These are phyloP conservation scores for Pezicula neosporulosa DNA, from an alignment of 2,329 filamentous ascomycete species.

Conservation along the genomic window DNA sequence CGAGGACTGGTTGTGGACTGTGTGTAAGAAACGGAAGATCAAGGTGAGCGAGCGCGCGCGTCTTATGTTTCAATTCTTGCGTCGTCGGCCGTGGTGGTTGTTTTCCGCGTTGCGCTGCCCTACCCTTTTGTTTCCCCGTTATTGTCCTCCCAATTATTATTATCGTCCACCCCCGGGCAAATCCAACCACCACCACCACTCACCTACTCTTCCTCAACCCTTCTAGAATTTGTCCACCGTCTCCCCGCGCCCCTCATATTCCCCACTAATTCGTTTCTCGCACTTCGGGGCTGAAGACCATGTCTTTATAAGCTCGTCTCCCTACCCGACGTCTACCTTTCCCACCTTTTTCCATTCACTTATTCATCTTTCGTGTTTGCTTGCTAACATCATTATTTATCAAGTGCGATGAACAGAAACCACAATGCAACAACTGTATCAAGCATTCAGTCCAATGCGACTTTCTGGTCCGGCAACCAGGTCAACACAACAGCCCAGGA, in stretches of 20 bases:
- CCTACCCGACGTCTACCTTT: too few relatives aligned
- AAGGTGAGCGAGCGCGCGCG: slow-evolving; percentile 26
- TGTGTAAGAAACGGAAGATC: slow-evolving; percentile 38
- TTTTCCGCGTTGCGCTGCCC: not conserved
- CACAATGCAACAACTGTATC: slow-evolving; percentile 37
- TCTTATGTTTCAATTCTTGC: not conserved
- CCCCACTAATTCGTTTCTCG: not conserved
- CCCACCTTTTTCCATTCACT: not conserved
- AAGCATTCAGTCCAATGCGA: slow-evolving; percentile 37
- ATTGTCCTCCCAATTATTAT: too few relatives aligned
- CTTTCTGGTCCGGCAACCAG: slow-evolving; percentile 21
- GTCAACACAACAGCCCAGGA: slow-evolving; percentile 7
- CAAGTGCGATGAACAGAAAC: slow-evolving; percentile 37
- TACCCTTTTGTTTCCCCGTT: too few relatives aligned
- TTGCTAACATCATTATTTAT: not conserved
- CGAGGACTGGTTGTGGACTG: slow-evolving; percentile 34
- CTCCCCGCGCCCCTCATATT: too few relatives aligned
- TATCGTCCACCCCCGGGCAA: too few relatives aligned
- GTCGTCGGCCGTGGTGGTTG: not conserved
- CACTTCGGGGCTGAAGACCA: not conserved
- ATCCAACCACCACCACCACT: too few relatives aligned
- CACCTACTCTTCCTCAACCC: too few relatives aligned
- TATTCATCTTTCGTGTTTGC: not conserved
- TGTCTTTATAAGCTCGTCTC: not conserved
- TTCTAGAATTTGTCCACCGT: too few relatives aligned